Conservation (phyloP, 768 basidiomycete genomes). For the Tricholoma flavovirens region DNA sequence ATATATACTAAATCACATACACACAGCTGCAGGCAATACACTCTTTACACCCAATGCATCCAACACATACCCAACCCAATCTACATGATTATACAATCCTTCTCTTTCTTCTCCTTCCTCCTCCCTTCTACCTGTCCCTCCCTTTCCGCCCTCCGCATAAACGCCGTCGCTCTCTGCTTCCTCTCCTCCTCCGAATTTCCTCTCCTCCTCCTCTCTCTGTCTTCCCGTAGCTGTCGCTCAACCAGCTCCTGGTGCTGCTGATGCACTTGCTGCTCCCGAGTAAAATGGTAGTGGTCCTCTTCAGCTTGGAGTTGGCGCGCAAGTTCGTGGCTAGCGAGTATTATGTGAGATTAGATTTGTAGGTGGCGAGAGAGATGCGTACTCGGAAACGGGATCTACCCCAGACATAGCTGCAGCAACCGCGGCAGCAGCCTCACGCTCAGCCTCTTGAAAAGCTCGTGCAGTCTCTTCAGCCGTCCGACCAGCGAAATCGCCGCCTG, state of each 20-base stretch:
- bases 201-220: not conserved
- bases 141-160: not conserved
- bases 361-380: conserved; percentile 21
- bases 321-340: conserved; percentile 46
- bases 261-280: not conserved
- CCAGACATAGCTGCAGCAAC: conserved; percentile 9
- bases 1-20: not conserved
- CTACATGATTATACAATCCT: not conserved
- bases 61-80: not conserved
- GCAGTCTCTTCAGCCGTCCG: conserved; percentile 60
- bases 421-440: conserved; percentile 29
- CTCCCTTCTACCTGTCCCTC: not conserved
- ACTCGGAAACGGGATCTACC: conserved; percentile 56
- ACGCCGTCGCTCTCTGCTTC: not conserved
- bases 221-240: not conserved
- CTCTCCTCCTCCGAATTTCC: not conserved
- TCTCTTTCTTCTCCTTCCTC: not conserved
- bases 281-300: conserved; percentile 40
- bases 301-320: conserved; percentile 77
- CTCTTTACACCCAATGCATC: not conserved
- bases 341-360: not conserved
- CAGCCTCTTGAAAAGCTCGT: conserved; percentile 38
- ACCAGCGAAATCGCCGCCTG: conserved; percentile 78
- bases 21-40: not conserved
- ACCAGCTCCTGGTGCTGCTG: not conserved